Conservation (phyloP, 2,329 filamentous ascomycete genomes). For the Ascochyta pisi region DNA sequence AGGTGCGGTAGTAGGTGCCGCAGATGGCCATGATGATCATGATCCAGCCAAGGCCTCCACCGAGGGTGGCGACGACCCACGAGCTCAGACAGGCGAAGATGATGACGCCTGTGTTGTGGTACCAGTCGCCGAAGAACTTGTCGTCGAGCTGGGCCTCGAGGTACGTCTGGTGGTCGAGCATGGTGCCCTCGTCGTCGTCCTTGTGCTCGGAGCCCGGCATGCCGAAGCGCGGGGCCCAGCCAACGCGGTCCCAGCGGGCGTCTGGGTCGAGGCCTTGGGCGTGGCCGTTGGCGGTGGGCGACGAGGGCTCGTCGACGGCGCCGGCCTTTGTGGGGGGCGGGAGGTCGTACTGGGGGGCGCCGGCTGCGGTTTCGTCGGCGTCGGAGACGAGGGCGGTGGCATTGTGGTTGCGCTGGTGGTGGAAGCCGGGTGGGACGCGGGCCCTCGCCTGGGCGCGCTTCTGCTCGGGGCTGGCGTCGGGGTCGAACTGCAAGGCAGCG, state of each 20-base stretch:
- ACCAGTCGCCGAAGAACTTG: conserved; percentile 96
- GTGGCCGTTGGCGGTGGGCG: conserved; percentile 60
- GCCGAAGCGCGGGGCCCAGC: conserved; percentile 89
- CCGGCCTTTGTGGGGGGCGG: conserved; percentile 76
- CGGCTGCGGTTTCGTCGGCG: conserved; percentile 51
- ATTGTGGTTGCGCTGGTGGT: conserved; percentile 66
- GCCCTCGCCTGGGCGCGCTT: conserved; percentile 81
- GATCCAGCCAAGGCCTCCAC: conserved; percentile 91
- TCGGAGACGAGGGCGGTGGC: conserved; percentile 79
- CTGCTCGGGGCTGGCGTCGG: conserved; percentile 80
- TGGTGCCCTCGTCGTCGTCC: conserved; percentile 65
- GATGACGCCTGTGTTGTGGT: conserved; percentile 95
- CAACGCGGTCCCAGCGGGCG: conserved; percentile 65
- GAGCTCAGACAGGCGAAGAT: conserved; percentile 89
- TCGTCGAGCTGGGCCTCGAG: conserved; percentile 85
- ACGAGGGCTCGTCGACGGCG: conserved; percentile 63
- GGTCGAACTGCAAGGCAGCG: conserved; percentile 84
- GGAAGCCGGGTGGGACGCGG: conserved; percentile 68
- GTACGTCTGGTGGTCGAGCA: conserved; percentile 88
- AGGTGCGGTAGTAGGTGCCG: conserved; percentile 95
- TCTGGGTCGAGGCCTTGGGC: conserved; percentile 62
- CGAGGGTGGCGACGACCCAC: conserved; percentile 87
- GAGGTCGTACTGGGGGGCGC: conserved; percentile 72
- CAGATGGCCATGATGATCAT: conserved; percentile 92
- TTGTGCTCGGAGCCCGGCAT: conserved; percentile 57